These are phyloP conservation scores for Pleurotus citrinopileatus DNA, from an alignment of 768 basidiomycete genomes.

Conservation along the genomic window DNA sequence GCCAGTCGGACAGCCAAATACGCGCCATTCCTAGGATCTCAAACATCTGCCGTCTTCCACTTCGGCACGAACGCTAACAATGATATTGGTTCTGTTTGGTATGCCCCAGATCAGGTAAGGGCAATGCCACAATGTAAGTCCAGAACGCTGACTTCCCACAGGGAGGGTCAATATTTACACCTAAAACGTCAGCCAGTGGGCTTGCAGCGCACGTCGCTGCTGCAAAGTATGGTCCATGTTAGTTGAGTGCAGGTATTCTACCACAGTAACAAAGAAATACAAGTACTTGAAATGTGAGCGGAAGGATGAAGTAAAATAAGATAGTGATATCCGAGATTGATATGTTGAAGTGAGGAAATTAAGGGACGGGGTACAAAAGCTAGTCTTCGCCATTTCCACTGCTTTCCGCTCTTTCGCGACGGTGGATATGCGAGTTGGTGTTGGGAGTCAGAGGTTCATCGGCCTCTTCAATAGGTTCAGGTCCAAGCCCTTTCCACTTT, in stretches of 20 bases:
- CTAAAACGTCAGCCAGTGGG: constrained; percentile 41
- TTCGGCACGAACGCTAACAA: constrained; percentile 35
- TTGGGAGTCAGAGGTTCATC: constrained; percentile 29
- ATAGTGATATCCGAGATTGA: constrained; percentile 9
- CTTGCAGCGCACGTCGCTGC: constrained; percentile 39
- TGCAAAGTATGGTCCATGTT: constrained; percentile 42
- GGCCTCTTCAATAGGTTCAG: constrained; percentile 31
- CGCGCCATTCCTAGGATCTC: constrained; percentile 34
- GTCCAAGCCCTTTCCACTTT: constrained; percentile 30
- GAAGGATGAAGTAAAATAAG: constrained; percentile 3
- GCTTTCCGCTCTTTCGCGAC: constrained; percentile 24
- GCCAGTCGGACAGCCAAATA: constrained; percentile 42
- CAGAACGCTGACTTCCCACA: constrained; percentile 9
- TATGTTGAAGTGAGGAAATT: background rate
- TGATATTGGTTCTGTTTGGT: constrained; percentile 48
- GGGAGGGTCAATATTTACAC: constrained; percentile 43
- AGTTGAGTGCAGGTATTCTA: background rate
- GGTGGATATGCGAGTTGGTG: constrained; percentile 24
- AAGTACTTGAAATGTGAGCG: background rate
- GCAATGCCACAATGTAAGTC: background rate
- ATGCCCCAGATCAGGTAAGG: constrained; percentile 36
- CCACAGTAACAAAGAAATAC: background rate
- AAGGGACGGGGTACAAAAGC: background rate
- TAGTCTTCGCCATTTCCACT: constrained; percentile 19
- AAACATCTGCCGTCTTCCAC: constrained; percentile 40